Evolutionary conservation across 441 rosid species (phyloP), one percentile per base, ranked within the genome.

Genomic region (Bocquillonia castaneifolia): DNA sequence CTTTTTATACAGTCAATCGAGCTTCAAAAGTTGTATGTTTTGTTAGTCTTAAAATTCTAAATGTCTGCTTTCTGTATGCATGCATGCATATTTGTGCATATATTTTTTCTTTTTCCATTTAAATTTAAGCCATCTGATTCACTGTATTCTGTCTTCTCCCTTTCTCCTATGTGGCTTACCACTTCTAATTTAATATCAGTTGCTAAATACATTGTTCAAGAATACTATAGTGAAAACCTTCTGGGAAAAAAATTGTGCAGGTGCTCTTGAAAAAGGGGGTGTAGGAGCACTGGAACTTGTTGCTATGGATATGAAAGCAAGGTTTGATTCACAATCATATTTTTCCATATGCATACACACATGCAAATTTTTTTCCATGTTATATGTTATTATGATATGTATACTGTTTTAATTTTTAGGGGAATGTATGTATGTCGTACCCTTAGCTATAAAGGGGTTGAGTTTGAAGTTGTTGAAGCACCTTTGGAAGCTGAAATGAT

Each of bases 221-320:
- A 6, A 29, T 66, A 48, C 55, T 63, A 55, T 61, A 44, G 31
- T 1, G 34, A 42, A 48, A 42, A 56, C 61, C 31, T 64, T 62
- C n/a, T 51, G 52, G 67, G 55, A 70, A 66, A 63, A 64, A 57
- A 67, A 56, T 36, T 75, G 40, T 72, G 78, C 94, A 94, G 99
- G 83, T 79, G 93, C 98, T 74, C 85, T 94, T 74, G 99, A 94
- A 59, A 94, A 94, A 79, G 98, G 99, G 47, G 99, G 99, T 53
- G 97, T 90, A 66, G 99, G 99, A 59, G 98, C 99, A 17, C 74
- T 94, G 79, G 99, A 94, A 84, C 96, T 94, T 80, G 98, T 94
- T 80, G 99, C 99, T 60, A 94, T 94, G 99, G 99, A 94, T 84
- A 94, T 94, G 99, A 94, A 94, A 90, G 98, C 98, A 56, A 92